Percentiles rank a stretch among this genome's conserved stretches.
Conservation (phyloP, 2,329 filamentous ascomycete genomes). For the Fusarium proliferatum region DNA sequence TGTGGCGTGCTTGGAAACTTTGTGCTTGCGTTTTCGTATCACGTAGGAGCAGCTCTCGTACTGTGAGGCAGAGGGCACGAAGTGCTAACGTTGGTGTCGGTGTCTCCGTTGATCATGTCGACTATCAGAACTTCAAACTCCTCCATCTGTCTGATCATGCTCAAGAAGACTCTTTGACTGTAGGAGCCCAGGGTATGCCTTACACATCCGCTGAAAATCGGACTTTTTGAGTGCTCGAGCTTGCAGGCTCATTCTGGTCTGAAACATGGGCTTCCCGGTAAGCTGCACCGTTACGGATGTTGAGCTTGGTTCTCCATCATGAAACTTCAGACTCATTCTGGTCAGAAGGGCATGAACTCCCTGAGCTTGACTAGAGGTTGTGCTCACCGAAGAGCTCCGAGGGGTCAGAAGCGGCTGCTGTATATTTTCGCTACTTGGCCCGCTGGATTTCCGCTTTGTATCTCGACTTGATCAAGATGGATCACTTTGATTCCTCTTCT, state of each 20-base stretch:
- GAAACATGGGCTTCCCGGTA: background rate
- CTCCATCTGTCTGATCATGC: background rate
- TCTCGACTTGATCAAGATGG: too few species aligned
- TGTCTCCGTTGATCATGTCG: background rate
- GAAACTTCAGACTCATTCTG: background rate
- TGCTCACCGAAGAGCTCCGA: too few species aligned
- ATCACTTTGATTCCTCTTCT: too few species aligned
- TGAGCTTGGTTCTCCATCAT: background rate
- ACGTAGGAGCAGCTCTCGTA: too few species aligned
- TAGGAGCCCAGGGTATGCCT: background rate
- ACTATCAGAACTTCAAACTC: background rate
- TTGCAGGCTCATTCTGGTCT: background rate
- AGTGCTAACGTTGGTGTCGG: background rate
- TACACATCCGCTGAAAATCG: background rate
- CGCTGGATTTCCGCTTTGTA: too few species aligned
- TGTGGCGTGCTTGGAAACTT: background rate
- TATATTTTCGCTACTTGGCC: too few species aligned
- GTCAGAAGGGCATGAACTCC: background rate
- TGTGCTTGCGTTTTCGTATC: background rate
- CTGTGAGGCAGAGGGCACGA: background rate
- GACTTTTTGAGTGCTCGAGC: background rate
- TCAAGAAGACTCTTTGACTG: background rate
- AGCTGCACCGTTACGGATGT: background rate
- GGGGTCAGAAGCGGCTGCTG: background rate
- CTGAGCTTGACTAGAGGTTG: background rate